A percentile compares a stretch with the other conserved stretches of the same genome.
These are phyloP conservation scores for Cyberlindnera amylophila DNA, from an alignment of 805 yeast genomes.

Conservation along the genomic window DNA sequence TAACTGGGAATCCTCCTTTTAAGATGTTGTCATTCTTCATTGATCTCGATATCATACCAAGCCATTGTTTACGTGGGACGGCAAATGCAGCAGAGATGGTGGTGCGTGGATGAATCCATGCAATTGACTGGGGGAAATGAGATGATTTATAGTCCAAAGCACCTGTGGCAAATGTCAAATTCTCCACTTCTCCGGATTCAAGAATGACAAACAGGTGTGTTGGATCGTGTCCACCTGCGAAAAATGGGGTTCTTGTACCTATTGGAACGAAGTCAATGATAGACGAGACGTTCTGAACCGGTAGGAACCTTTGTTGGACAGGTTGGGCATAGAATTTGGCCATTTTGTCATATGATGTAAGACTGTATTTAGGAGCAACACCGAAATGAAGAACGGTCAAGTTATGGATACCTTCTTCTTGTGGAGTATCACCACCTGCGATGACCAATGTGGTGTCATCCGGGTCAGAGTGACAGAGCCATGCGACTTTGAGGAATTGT, in stretches of 20 bases:
- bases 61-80: slow-evolving; percentile 68
- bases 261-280: slow-evolving; percentile 49
- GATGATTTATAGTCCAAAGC: slow-evolving; percentile 47
- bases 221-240: slow-evolving; percentile 79
- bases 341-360: slow-evolving; percentile 83
- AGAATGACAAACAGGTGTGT: slow-evolving; percentile 53
- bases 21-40: slow-evolving; percentile 44
- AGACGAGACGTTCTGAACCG: slow-evolving; percentile 45
- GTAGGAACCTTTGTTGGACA: slow-evolving; percentile 50
- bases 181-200: slow-evolving; percentile 61
- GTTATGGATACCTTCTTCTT: slow-evolving; percentile 38
- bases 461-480: slow-evolving; percentile 81
- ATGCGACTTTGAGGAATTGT: slow-evolving; percentile 51
- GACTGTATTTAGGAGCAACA: slow-evolving; percentile 67
- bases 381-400: slow-evolving; percentile 71
- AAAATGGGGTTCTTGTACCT: slow-evolving; percentile 66
- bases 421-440: slow-evolving; percentile 58
- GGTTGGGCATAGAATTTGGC: slow-evolving; percentile 68
- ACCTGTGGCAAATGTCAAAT: slow-evolving; percentile 57
- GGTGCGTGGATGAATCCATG: slow-evolving; percentile 74
- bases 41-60: slow-evolving; percentile 65
- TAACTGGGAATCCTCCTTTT: slow-evolving; percentile 76
- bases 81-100: slow-evolving; percentile 51
- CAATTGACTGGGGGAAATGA: slow-evolving; percentile 74
- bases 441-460: slow-evolving; percentile 73